Evolutionary conservation across 495 filamentous ascomycete species (phyloP), one percentile per base, ranked within the genome.

Genomic region (Penicillium steckii): DNA sequence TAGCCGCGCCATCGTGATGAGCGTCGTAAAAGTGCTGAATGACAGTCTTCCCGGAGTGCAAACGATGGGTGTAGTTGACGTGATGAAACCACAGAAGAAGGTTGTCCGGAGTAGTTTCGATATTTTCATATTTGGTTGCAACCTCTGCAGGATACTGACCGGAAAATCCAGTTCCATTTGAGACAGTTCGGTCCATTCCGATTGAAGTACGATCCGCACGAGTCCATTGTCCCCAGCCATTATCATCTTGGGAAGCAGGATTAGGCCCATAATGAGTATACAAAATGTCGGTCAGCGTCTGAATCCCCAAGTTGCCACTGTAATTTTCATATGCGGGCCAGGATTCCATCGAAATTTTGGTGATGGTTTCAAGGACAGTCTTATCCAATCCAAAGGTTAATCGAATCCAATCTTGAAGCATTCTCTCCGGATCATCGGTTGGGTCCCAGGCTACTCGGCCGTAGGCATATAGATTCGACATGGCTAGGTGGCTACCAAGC

Each of bases 21-120:
- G 83, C 81, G 55, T 90, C 81, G 60, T 89, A 90, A 60, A 90
- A 87, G 62, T 90, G 83, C 65, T 90, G 85, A 44, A 90, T 88
- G 1, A 90, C 84, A 0, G 84, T 85, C 64, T 86, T 81, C 7
- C 84, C 83, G 5, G 75, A 83, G 35, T 86, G 71, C 12, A 90
- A 79, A 15, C 61, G 66, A 33, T 87, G 79, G 0, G 83, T 89
- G 56, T 86, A 90, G 17, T 75, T 73, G 0, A 90, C 85, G 61
- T 90, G 86, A 60, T 90, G 86, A 70, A 90, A 90, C 86, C 85
- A 90, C 5, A 90, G 69, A 0, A 89, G 61, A 5, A 90, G 71
- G 37, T 90, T 70, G 48, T 90, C 86, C 0, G 86, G 85, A 2
- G 86, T 89, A 0, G 80, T 84, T 4, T 80, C 76, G 32, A 84